Base-by-base conservation (phyloP, 1,284 basidiomycete species). In the Trichosporon sp. region DNA sequence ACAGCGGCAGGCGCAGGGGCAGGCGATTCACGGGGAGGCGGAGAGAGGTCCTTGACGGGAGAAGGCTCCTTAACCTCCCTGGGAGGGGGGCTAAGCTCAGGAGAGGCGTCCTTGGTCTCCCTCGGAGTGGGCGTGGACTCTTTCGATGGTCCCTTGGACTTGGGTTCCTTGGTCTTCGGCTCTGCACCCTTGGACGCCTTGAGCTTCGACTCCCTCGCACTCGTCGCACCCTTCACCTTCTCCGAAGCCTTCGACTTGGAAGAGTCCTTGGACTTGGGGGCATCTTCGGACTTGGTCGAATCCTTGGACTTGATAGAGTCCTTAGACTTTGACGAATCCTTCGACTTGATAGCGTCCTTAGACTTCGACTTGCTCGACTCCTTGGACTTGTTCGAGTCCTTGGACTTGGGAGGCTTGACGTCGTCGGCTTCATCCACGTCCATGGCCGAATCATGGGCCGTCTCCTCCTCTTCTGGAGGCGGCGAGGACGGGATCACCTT, bases 221-320 rank as follows among this genome's bases (percentile, higher is more conserved):
- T 65, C 18, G 60, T 44, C 8, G 53, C 7, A 38, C 67, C 56
- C 27, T 42, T 35, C 27, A 65, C 38, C 66, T 62, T 62, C 21
- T 29, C 23, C 13, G 51, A 11, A 23, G 3, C n/a, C 35, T 31
- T 38, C 23, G 31, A 15, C 62, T 42, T 64, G 29, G 11, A 13
- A 4, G 51, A 25, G 29, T 42, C 67, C n/a, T 62, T 62, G 32
- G 25, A 42, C 38, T 42, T 25, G 32, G 2, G 8, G 23, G 25
- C 35, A 34, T 65, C 65, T 60, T 60, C 25, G 3, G 65, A 63
- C 35, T 29, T 34, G 44, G 32, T 44, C 51, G 47, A 32, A 15
- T 62, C 62, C 62, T 62, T 62, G 32, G 62, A 34, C 62, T 62
- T 38, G 62, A 38, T 25, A 13, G 62, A 18, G 11, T 60, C 56